Evolutionary conservation across 495 filamentous ascomycete genomes (phyloP).

Genomic region (Aspergillus wentii): DNA sequence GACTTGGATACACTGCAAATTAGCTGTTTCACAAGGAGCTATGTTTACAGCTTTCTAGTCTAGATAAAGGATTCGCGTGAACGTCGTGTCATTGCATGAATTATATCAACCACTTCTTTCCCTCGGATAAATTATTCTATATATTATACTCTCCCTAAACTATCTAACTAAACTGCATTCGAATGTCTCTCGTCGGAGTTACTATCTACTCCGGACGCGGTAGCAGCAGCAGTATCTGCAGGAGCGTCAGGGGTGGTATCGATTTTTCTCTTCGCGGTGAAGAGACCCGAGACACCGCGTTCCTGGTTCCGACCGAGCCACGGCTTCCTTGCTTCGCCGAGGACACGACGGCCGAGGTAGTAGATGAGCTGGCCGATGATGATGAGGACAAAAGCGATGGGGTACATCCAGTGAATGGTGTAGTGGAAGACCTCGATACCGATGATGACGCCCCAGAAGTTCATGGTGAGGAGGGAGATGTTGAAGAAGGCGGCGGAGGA

Average conservation of each 20-base stretch:
- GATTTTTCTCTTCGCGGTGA: constrained; percentile 81
- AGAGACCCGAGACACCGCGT: constrained; percentile 71
- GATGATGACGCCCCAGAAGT: constrained; percentile 95
- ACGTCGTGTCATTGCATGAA: no score
- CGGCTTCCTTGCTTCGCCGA: constrained; percentile 92
- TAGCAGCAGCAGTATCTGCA: constrained; percentile 3
- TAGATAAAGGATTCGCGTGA: no score
- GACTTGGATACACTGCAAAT: no score
- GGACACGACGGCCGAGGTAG: constrained; percentile 64
- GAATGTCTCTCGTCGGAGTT: no score
- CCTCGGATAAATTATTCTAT: no score
- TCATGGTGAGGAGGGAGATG: constrained; percentile 86
- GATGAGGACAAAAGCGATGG: constrained; percentile 90
- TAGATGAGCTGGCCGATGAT: constrained; percentile 79
- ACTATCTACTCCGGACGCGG: no score
- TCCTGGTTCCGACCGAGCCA: constrained; percentile 89
- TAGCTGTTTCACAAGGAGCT: no score
- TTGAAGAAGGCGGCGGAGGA: constrained; percentile 93
- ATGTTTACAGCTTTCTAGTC: no score
- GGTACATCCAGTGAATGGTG: constrained; percentile 83
- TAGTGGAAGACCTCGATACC: constrained; percentile 81
- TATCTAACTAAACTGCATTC: no score
- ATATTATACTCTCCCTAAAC: no score
- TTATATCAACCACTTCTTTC: no score
- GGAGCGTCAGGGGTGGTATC: constrained; percentile 25